Base-by-base conservation (phyloP, 352 stramenopile species). In the Phytophthora pisi region DNA sequence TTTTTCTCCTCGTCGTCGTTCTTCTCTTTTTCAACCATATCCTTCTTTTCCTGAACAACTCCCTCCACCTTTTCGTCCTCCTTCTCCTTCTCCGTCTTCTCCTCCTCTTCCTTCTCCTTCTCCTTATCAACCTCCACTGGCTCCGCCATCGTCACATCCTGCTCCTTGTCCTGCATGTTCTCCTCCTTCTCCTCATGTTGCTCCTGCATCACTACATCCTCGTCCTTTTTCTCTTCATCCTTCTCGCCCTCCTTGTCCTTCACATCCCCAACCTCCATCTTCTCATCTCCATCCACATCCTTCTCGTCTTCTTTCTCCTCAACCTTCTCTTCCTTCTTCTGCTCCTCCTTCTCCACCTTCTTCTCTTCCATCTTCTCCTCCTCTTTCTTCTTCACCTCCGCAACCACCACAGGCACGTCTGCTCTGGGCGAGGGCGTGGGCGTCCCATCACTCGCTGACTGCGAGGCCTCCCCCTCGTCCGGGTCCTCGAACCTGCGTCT, bases 401-500 rank as follows among this genome's bases (percentile, higher is more conserved):
- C 15, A 23, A 30, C 30, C 23, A 13, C 52, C n/a, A 31, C 5
- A 8, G 36, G 31, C 24, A 47, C 47, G 34, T 70, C 54, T 23
- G 31, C 36, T 66, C 58, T 51, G 13, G 73, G 66, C 5, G 70
- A 77, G 24, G 64, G 51, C 2, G 69, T 71, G 15, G 45, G 56
- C 5, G 57, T 75, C 8, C 54, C 66, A 26, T 81, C 73, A 26
- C 73, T 78, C 16, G 46, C 40, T 7, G 68, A 74, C 31, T 61
- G 61, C 4, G 64, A 68, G 15, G 69, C 62, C 31, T 70, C 52
- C 24, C 64, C 67, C 13, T 57, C 68, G 18, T 71, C 66, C 28
- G 55, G 59, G 54, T 78, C 74, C 52, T 81, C 74, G 36, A 81
- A 81, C 16, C 74, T 62, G 24, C 74, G 49, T 38, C 74, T 42